Conservation (phyloP, 345 rosid species). For the Psidium guajava region DNA sequence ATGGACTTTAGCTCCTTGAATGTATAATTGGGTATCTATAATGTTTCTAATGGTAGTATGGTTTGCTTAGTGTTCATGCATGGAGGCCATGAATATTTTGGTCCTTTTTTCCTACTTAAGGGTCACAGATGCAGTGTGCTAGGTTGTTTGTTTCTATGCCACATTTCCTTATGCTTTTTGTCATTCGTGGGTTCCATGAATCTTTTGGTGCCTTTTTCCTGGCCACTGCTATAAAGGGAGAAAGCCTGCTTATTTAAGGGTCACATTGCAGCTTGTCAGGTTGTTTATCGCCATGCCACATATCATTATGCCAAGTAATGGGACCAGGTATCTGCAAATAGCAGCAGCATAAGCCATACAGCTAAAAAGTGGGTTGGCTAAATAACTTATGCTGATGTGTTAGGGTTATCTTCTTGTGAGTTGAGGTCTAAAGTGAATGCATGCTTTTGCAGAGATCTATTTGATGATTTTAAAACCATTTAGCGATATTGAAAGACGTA, state of each 20-base stretch:
- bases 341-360: background rate
- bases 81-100: background rate
- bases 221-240: background rate
- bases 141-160: background rate
- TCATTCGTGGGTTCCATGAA: background rate
- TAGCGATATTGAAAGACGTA: background rate
- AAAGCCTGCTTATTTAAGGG: background rate
- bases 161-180: background rate
- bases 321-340: background rate
- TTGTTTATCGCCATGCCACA: background rate
- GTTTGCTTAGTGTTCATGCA: background rate
- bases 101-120: background rate
- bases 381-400: background rate
- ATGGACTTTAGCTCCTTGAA: background rate
- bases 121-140: background rate
- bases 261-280: background rate
- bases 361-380: background rate
- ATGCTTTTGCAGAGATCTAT: background rate
- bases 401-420: background rate
- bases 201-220: background rate
- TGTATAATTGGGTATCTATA: background rate
- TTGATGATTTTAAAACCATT: background rate
- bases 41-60: background rate
- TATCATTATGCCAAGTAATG: background rate
- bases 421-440: background rate